Evolutionary conservation across 1,139 yeast genomes (phyloP), one percentile per base, ranked within the genome.

Genomic region (Taphrina deformans): DNA sequence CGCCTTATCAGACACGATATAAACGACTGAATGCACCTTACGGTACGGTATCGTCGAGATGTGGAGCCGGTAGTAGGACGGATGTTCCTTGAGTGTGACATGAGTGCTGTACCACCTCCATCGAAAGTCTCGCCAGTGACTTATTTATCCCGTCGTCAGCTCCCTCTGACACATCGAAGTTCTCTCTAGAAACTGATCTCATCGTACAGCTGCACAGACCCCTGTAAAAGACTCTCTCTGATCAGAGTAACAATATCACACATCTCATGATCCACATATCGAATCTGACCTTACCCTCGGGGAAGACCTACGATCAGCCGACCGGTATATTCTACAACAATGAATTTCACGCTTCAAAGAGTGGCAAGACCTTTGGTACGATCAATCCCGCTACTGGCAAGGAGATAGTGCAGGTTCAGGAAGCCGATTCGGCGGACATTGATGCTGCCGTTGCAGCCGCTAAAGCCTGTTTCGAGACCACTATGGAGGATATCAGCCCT

Each of bases 271-370:
- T 18, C 21, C 48, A 38, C 16, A 14, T 23, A 14, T 23, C 45
- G 48, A 53, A 35, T n/a, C 21, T 59, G 45, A 82, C 79, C 26
- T 76, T 84, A 58, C 88, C 89, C 67, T 83, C 83, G 68, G 89
- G 89, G 60, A 69, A 77, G 35, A 76, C 73, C 62, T 78, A 74
- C 79, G 79, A 79, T 51, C 89, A 87, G 75, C 96, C 95, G 69
- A 79, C 88, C 12, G 96, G 96, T 68, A 80, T 88, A 72, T 88
- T 88, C 80, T 87, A 88, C 75, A 86, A 88, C 79, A 87, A 87
- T 75, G 88, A 88, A 76, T 88, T 86, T 72, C 58, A 50, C 73
- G 87, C 87, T 68, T 76, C 81, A 66, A 81, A 91, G 33, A 78
- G 80, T 68, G 76, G 83, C 21, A 90, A 90, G 40, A 82, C 84